A percentile compares a stretch with the other conserved stretches of the same genome.
Conservation (phyloP, 352 stramenopile genomes). For the Phytophthora niederhauseri region DNA sequence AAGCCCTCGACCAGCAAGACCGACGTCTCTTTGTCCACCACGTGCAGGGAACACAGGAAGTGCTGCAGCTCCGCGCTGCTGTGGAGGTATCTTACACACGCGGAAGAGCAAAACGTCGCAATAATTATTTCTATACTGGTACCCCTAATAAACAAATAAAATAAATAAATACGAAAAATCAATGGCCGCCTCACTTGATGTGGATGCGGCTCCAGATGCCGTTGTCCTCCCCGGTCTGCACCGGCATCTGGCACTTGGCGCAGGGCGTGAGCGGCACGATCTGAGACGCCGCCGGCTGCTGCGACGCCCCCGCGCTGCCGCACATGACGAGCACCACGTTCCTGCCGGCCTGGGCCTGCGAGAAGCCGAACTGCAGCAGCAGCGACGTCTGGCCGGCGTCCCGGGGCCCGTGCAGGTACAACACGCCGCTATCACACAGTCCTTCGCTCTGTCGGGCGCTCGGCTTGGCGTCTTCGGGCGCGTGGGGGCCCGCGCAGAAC, state of each 20-base stretch:
- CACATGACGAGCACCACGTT: constrained; percentile 61
- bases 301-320: constrained; percentile 25
- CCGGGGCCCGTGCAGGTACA: constrained; percentile 54
- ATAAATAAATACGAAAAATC: background rate
- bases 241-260: background rate
- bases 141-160: background rate
- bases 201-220: constrained; percentile 55
- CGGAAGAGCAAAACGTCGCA: background rate
- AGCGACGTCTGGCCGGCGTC: constrained; percentile 61
- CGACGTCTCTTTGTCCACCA: constrained; percentile 48
- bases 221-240: constrained; percentile 32
- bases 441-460: constrained; percentile 2
- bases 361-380: constrained; percentile 70
- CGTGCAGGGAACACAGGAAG: constrained; percentile 64
- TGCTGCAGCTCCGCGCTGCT: constrained; percentile 56
- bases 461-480: constrained; percentile 5
- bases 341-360: constrained; percentile 45
- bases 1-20: constrained; percentile 67
- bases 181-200: constrained; percentile 54
- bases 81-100: constrained; percentile 45
- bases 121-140: background rate
- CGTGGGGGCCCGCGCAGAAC: constrained; percentile 22
- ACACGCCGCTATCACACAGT: constrained; percentile 26
- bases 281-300: background rate
- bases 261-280: background rate